Percentiles rank a stretch among this genome's conserved stretches.
phyloP scores from a whole-genome alignment of 257 asterid species.

The Ilex aquifolium region DNA sequence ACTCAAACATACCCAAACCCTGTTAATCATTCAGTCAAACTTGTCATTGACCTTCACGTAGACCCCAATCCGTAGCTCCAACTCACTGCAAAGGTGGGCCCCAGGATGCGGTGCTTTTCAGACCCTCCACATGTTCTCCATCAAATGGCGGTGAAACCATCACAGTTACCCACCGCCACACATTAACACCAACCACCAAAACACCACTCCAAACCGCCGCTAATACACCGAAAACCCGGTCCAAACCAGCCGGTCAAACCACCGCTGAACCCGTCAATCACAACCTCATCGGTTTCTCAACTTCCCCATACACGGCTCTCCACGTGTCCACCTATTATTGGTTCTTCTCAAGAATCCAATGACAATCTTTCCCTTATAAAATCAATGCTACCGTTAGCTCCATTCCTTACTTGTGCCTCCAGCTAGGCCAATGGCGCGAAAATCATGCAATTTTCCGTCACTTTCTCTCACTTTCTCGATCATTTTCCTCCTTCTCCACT shows the following conservation, averaged over 20 bases:
- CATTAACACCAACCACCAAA: neutral
- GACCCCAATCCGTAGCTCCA: too few relatives aligned
- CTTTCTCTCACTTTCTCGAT: conserved; percentile 14
- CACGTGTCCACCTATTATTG: conserved; percentile 29
- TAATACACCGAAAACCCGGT: neutral
- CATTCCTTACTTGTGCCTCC: conserved; percentile 27
- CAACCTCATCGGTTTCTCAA: conserved; percentile 25
- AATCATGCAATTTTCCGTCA: conserved; percentile 17
- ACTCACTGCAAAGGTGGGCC: too few relatives aligned
- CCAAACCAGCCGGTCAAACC: conserved; percentile 33
- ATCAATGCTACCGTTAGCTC: neutral
- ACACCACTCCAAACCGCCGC: neutral
- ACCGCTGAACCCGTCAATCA: conserved; percentile 25
- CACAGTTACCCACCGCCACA: conserved; percentile 4
- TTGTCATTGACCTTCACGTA: too few relatives aligned
- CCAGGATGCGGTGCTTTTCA: conserved; percentile 14
- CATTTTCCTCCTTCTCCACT: conserved; percentile 14
- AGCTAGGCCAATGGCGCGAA: conserved; percentile 61
- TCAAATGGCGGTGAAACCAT: conserved; percentile 26
- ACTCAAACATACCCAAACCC: too few relatives aligned
- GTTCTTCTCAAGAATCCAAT: conserved; percentile 50
- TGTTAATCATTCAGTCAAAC: too few relatives aligned
- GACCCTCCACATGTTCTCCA: conserved; percentile 43
- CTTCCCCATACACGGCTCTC: conserved; percentile 17
- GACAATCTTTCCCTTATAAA: conserved; percentile 17